Conservation (phyloP, 768 basidiomycete species). For the Mrakia blollopis region DNA sequence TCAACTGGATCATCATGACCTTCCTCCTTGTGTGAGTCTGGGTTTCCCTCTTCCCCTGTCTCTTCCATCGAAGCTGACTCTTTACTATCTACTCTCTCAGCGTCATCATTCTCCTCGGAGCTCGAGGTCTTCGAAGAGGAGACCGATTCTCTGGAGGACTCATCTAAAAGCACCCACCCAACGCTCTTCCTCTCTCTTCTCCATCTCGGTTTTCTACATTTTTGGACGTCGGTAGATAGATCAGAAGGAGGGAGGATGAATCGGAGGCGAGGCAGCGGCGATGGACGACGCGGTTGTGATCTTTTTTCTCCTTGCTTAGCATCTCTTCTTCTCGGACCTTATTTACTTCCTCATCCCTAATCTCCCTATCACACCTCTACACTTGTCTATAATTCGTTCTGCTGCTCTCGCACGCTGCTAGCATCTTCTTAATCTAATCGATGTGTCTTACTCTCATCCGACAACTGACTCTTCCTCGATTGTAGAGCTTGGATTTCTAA, state of each 20-base stretch:
- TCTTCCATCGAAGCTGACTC: background rate
- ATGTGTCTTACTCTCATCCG: background rate
- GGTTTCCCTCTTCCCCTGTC: background rate
- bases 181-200: too few species aligned
- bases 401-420: background rate
- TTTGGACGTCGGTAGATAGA: too few species aligned
- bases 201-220: background rate
- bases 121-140: conserved; percentile 58
- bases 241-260: background rate
- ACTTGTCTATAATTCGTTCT: background rate
- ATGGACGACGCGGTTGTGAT: too few species aligned
- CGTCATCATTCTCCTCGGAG: conserved; percentile 56
- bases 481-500: too few species aligned
- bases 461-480: too few species aligned
- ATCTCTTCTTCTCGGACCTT: background rate
- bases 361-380: background rate
- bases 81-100: conserved; percentile 52
- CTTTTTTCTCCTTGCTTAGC: background rate
- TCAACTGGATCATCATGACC: conserved; percentile 49
- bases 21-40: conserved; percentile 3
- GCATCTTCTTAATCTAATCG: background rate
- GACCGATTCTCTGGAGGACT: conserved; percentile 62
- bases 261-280: too few species aligned
- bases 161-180: conserved; percentile 36
- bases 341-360: background rate